Conservation (phyloP, 176 grass and related monocot species). For the Carex scoparia region DNA sequence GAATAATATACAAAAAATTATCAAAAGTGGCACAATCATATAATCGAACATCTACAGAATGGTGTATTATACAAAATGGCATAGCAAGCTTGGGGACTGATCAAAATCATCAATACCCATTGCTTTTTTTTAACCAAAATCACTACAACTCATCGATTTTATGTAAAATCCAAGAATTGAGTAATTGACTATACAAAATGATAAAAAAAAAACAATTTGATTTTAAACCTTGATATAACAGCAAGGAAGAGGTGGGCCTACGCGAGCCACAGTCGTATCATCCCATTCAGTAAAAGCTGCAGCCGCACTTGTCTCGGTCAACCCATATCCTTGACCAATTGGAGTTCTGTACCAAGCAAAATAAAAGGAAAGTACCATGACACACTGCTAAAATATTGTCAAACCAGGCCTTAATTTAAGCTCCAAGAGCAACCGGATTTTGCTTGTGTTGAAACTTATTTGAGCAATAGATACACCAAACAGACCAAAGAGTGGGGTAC, state of each 20-base stretch:
- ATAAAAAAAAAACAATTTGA: background rate
- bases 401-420: background rate
- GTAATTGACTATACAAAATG: background rate
- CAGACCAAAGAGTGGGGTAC: background rate
- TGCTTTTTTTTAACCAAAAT: background rate
- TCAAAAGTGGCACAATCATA: background rate
- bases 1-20: background rate
- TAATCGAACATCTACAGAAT: background rate
- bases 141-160: background rate
- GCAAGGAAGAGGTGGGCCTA: slow-evolving; percentile 80
- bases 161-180: background rate
- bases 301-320: slow-evolving; percentile 88
- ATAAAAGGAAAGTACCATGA: slow-evolving; percentile 2
- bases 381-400: background rate
- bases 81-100: background rate
- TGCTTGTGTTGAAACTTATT: background rate
- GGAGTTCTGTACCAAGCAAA: slow-evolving; percentile 49
- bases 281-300: slow-evolving; percentile 68
- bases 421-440: background rate
- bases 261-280: slow-evolving; percentile 60
- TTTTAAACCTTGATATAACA: slow-evolving; percentile 71
- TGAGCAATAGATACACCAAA: background rate
- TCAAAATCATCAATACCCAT: background rate
- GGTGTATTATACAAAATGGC: background rate
- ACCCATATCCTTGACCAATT: slow-evolving; percentile 87